phyloP scores from a whole-genome alignment of 371 early-diverging fungal genomes.

The Fennellomyces sp. region DNA sequence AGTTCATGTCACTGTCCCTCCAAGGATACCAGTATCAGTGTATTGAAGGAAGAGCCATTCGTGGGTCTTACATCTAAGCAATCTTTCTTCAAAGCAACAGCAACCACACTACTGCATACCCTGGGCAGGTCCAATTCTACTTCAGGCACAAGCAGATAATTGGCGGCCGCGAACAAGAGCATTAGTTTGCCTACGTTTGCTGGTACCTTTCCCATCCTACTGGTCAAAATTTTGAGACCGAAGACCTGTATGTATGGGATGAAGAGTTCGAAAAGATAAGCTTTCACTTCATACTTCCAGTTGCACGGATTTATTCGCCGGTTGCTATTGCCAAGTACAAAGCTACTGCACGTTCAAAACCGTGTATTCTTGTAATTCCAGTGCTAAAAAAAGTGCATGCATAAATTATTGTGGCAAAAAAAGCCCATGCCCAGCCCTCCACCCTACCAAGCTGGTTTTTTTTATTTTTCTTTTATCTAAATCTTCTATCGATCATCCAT shows the following conservation, averaged over 20 bases:
- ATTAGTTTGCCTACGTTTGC: background rate
- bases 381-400: background rate
- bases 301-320: background rate
- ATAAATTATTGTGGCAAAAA: no score
- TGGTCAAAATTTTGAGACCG: background rate
- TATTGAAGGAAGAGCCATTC: background rate
- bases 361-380: background rate
- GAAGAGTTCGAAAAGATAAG: background rate
- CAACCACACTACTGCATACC: background rate
- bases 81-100: background rate
- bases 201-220: background rate
- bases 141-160: background rate
- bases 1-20: background rate
- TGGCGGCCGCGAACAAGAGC: background rate
- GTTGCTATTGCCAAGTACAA: background rate
- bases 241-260: background rate
- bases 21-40: background rate
- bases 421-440: no score
- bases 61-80: background rate
- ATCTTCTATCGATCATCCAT: no score
- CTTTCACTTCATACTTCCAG: background rate
- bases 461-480: no score
- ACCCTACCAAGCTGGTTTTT: no score
- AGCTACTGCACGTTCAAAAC: background rate
- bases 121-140: background rate